Conservation (phyloP, 345 rosid genomes). For the Theobroma cacao region DNA sequence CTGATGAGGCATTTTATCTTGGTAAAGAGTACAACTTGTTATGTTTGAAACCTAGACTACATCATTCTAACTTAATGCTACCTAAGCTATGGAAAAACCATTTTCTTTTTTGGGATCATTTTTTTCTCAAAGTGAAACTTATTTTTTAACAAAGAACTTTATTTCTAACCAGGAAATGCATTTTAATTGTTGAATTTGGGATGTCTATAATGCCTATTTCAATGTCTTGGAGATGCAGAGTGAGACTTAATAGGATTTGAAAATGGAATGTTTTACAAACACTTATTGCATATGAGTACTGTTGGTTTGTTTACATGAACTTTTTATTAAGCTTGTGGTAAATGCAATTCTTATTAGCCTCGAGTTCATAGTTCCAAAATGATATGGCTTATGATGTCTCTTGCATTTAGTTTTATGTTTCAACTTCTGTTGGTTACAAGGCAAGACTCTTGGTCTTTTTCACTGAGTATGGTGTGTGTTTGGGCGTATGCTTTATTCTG, state of each 20-base stretch:
- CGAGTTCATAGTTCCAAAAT: not conserved
- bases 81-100: not conserved
- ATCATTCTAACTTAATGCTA: not conserved
- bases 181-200: not conserved
- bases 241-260: not conserved
- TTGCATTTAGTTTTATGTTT: constrained; percentile 1
- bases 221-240: not conserved
- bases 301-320: not conserved
- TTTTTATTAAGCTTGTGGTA: not conserved
- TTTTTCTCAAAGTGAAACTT: not conserved
- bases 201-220: not conserved
- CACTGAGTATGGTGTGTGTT: not conserved
- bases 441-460: not conserved
- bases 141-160: not conserved
- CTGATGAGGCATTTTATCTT: constrained; percentile 3
- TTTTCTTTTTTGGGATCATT: not conserved
- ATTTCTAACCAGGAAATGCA: not conserved
- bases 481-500: not conserved
- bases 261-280: not conserved
- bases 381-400: not conserved
- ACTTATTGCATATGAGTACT: not conserved
- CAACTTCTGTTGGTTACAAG: not conserved
- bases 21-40: not conserved
- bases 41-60: not conserved
- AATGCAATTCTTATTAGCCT: not conserved